Evolutionary conservation across 1,284 basidiomycete species (phyloP), one percentile per base, ranked within the genome.

Genomic region (Malassezia yamatoensis): DNA sequence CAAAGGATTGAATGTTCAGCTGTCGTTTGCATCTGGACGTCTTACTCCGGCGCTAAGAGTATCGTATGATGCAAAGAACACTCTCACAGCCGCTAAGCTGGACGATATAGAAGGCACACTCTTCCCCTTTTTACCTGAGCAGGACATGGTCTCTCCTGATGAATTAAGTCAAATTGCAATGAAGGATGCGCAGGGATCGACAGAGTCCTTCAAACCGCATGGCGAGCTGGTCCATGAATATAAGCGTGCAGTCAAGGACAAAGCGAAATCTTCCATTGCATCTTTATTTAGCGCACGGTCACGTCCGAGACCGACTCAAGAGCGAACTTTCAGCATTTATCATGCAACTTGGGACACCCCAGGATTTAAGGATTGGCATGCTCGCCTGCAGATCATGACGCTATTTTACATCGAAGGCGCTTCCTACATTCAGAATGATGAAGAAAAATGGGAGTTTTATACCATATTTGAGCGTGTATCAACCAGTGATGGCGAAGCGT

Each of bases 301-400:
- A 16, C 47, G 47, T 18, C 8, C 35, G 16, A 18, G 33, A 20
- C 7, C 12, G 5, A 29, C 47, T 5, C 32, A 57, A n/a, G 44
- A 29, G 35, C 35, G 36, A 33, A 41, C 51, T 13, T 73, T 73
- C 45, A 61, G 62, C 35, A 56, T 74, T 18, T 72, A 62, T 40
- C 66, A 61, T 10, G 57, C 83, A 21, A 90, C 83, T 6, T 93
- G 88, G 83, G 78, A 83, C 58, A 89, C 90, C 1, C 83, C 87
- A 5, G 90, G 89, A 4, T 98, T 96, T 78, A 81, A 81, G 66
- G 89, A 93, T 75, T 91, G 88, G 66, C 93, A 96, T 70, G 81
- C 86, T n/a, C 80, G 83, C 52, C 94, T 94, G 86, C 93, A 96
- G 76, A 75, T 96, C 51, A 96, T 96, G 72, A 88, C 94, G 55